Conservation (phyloP, 345 rosid genomes). For the Barbarea vulgaris region DNA sequence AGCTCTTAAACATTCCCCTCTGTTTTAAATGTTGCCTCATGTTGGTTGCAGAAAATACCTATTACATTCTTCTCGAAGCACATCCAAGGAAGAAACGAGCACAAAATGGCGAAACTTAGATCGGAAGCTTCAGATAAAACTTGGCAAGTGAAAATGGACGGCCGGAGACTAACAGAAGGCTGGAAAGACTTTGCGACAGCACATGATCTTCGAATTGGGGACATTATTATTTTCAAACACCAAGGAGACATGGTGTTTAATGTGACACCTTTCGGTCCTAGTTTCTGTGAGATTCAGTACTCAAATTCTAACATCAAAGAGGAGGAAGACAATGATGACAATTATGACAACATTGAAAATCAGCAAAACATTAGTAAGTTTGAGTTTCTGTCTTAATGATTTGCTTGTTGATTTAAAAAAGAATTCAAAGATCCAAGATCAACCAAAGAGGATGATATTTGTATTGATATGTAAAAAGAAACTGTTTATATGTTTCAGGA, state of each 20-base stretch:
- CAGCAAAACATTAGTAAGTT: constrained; percentile 8
- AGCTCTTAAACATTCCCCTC: neutral
- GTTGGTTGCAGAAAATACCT: constrained; percentile 36
- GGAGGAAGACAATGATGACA: neutral
- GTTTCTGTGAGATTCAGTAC: constrained; percentile 34
- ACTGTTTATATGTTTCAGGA: constrained; percentile 18
- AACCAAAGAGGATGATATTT: neutral
- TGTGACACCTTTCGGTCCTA: constrained; percentile 29
- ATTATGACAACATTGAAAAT: neutral
- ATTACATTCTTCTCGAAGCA: constrained; percentile 15
- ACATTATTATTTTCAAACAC: constrained; percentile 30
- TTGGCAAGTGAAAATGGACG: constrained; percentile 24
- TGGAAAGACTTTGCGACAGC: constrained; percentile 31
- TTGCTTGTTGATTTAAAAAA: neutral
- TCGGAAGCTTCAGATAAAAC: constrained; percentile 11
- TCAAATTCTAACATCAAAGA: constrained; percentile 1
- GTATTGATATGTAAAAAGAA: neutral
- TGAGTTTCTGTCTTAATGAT: neutral
- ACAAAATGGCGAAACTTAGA: constrained; percentile 4
- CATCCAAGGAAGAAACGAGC: neutral
- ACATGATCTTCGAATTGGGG: constrained; percentile 32
- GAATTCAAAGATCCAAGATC: neutral
- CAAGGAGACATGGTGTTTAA: constrained; percentile 30
- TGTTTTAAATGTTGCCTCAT: neutral
- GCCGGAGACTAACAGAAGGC: constrained; percentile 25